Percentiles rank a stretch among this genome's conserved stretches.
Evolutionary conservation across 2,329 filamentous ascomycete species (phyloP).

Genomic region (Leptographium radiaticola): DNA sequence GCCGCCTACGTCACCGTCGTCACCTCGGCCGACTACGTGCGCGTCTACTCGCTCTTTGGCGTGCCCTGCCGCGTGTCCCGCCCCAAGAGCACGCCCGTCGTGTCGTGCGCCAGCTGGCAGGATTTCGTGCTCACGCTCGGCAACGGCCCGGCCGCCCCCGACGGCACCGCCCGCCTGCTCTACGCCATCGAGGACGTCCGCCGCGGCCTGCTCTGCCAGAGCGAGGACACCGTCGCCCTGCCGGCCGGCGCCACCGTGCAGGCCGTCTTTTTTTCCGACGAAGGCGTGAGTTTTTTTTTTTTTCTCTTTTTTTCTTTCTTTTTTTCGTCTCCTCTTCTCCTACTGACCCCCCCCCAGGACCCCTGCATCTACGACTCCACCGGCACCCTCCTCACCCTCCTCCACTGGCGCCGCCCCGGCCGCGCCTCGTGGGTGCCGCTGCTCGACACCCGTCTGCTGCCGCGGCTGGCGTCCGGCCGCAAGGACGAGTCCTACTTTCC

Average conservation of each 20-base stretch:
- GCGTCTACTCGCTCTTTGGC: constrained; percentile 86
- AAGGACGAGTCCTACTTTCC: constrained; percentile 92
- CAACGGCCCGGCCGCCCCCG: constrained; percentile 71
- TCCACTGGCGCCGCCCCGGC: constrained; percentile 80
- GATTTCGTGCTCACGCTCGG: constrained; percentile 96
- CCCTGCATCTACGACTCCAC: constrained; percentile 93
- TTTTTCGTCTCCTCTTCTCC: background rate
- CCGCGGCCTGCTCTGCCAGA: constrained; percentile 86
- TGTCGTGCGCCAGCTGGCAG: constrained; percentile 86
- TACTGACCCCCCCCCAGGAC: constrained; percentile 40
- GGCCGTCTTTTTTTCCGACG: constrained; percentile 83
- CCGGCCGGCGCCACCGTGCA: constrained; percentile 60
- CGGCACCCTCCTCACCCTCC: constrained; percentile 72
- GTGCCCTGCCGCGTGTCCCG: constrained; percentile 80
- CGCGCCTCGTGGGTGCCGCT: constrained; percentile 87
- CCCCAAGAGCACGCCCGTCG: constrained; percentile 78
- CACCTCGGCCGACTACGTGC: constrained; percentile 76
- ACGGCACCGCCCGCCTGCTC: constrained; percentile 64
- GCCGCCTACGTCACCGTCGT: constrained; percentile 84
- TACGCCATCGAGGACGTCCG: constrained; percentile 96
- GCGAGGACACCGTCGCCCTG: constrained; percentile 80
- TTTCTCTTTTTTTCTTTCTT: background rate
- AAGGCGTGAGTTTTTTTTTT: constrained; percentile 47
- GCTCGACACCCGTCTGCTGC: constrained; percentile 73
- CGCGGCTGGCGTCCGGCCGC: constrained; percentile 68